Percentiles rank a stretch among this genome's conserved stretches.
phyloP scores from a whole-genome alignment of 2,329 filamentous ascomycete species.

The Sphaerulina populicola region DNA sequence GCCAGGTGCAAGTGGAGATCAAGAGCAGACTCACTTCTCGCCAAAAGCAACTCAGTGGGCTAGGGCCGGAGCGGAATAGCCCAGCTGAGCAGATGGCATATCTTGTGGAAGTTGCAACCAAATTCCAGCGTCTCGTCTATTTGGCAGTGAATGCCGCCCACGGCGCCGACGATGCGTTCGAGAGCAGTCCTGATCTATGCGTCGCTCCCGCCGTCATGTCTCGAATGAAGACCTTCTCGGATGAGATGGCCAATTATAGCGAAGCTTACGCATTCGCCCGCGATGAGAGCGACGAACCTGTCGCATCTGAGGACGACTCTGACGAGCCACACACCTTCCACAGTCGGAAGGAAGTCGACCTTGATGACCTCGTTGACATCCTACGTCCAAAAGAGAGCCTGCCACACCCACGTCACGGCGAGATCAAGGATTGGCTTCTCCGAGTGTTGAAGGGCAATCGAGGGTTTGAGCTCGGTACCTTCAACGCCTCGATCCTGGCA shows the following conservation, averaged over 20 bases:
- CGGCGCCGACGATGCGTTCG: slow-evolving; percentile 31
- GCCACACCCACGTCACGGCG: slow-evolving; percentile 19
- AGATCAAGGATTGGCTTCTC: slow-evolving; percentile 24
- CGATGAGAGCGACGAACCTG: too few relatives aligned
- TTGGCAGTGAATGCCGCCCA: slow-evolving; percentile 35
- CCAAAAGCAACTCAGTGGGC: slow-evolving; percentile 32
- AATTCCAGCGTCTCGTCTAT: slow-evolving; percentile 34
- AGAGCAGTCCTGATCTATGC: slow-evolving; percentile 27
- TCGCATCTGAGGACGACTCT: too few relatives aligned
- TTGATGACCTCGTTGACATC: slow-evolving; percentile 7
- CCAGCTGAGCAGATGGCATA: slow-evolving; percentile 42
- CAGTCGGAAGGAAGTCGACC: slow-evolving; percentile 1
- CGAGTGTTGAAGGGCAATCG: slow-evolving; percentile 7
- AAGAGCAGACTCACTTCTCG: slow-evolving; percentile 22
- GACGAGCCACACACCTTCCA: not conserved
- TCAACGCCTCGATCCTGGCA: slow-evolving; percentile 37
- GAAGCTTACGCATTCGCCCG: slow-evolving; percentile 26
- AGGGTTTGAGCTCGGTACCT: slow-evolving; percentile 40
- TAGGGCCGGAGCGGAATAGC: slow-evolving; percentile 45
- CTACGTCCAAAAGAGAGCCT: not conserved
- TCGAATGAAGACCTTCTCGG: slow-evolving; percentile 24
- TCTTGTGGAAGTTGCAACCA: slow-evolving; percentile 38
- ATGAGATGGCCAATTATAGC: slow-evolving; percentile 24
- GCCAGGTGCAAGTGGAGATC: too few relatives aligned
- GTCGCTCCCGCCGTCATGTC: slow-evolving; percentile 32